Evolutionary conservation across 1,284 basidiomycete genomes (phyloP).

Genomic region (Ustilago trichophora): DNA sequence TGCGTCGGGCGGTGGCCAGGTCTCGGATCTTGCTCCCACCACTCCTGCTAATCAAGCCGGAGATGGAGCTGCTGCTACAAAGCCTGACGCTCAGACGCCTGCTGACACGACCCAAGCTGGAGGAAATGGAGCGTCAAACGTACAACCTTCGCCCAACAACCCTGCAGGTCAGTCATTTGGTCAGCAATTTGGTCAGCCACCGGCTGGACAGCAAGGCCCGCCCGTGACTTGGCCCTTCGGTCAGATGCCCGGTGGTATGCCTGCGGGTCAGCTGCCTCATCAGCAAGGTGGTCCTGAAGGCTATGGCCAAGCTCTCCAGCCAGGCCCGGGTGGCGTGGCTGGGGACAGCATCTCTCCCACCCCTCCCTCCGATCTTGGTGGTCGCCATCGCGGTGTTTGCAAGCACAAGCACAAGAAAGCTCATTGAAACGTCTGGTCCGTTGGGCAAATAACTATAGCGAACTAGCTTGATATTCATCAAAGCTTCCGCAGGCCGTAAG

Average conservation of each 20-base stretch:
- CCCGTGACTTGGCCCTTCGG: not conserved
- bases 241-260: too few relatives aligned
- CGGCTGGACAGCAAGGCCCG: not conserved
- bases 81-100: not conserved
- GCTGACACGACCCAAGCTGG: too few relatives aligned
- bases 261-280: too few relatives aligned
- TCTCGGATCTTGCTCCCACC: not conserved
- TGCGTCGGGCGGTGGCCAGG: not conserved
- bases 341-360: not conserved
- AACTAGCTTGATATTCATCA: too few relatives aligned
- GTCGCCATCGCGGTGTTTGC: slow-evolving; percentile 5
- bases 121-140: too few relatives aligned
- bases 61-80: not conserved
- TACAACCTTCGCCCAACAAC: too few relatives aligned
- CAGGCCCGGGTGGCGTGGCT: not conserved
- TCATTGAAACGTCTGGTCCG: too few relatives aligned
- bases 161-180: too few relatives aligned
- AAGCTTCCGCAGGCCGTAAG: too few relatives aligned
- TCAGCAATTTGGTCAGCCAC: not conserved
- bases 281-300: not conserved
- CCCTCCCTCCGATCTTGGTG: not conserved
- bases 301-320: not conserved
- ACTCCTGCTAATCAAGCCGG: not conserved
- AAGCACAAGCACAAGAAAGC: slow-evolving; percentile 1
- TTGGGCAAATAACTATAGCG: too few relatives aligned